Base-by-base conservation (phyloP, 345 rosid species). In the Eucalyptus pauciflora region DNA sequence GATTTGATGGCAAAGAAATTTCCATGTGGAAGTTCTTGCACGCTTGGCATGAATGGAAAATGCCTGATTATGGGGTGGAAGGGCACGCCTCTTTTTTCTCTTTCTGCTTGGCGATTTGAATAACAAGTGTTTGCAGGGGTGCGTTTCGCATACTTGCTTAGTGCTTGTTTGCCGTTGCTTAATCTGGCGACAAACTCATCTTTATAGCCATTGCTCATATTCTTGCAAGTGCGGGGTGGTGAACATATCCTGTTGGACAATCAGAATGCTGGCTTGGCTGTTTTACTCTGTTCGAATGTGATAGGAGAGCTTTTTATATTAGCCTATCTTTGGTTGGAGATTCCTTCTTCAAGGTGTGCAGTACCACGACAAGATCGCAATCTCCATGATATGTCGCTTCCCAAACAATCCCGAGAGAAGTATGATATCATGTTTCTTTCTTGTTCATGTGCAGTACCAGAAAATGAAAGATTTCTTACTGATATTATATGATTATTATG, bases 61-160 rank as follows among this genome's bases (percentile, higher is more conserved):
- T 52, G 88, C 88, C 88, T 93, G 14, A 80, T 89, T n/a, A 87
- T 90, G 2, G 88, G 94, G 45, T 91, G 94, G 93, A 90, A 91
- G 89, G 92, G 91, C 37, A 89, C 92, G 5, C 93, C 91, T 8
- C 87, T 90, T 45, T 37, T 37, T 88, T 93, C 91, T 50, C 89
- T 93, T 88, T 91, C 93, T 12, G 93, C 88, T 48, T 92, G 91
- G 94, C 13, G 1, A 85, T 25, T 85, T 33, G 2, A 85, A 48
- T 71, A 5, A 71, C 24, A 5, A 18, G 80, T 69, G 45, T 69
- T 69, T 33, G 45, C 80, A 33, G 45, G 80, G 41, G 81, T 33
- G 81, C 46, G 24, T 17, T 71, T 16, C 4, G 13, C 45, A 33
- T 33, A 33, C 80, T 9, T 71, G 24, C 81, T 33, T 37, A 33